phyloP scores from a whole-genome alignment of 2,329 filamentous ascomycete genomes.

The Hypoxylon sp. region DNA sequence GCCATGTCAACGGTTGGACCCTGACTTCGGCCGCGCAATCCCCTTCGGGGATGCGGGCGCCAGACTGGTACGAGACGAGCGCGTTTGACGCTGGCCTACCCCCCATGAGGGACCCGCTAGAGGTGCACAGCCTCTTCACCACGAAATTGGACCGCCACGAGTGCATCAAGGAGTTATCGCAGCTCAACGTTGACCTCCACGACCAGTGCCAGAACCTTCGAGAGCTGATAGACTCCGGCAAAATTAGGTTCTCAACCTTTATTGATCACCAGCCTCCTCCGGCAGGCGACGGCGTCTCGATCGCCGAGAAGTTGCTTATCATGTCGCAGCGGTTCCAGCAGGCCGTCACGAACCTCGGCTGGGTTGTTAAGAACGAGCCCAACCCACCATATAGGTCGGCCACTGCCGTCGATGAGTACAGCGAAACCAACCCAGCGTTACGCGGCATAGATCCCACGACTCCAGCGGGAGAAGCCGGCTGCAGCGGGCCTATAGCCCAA shows the following conservation, averaged over 20 bases:
- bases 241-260: constrained; percentile 23
- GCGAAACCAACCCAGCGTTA: constrained; percentile 2
- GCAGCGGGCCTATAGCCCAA: not conserved
- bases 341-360: constrained; percentile 24
- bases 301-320: constrained; percentile 30
- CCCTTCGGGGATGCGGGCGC: not conserved
- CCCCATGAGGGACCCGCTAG: constrained; percentile 16
- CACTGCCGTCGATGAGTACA: not conserved
- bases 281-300: constrained; percentile 22
- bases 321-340: constrained; percentile 32
- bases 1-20: not conserved
- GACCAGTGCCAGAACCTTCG: constrained; percentile 6
- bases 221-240: not conserved
- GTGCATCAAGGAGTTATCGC: constrained; percentile 33
- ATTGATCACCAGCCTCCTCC: constrained; percentile 12
- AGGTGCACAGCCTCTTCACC: constrained; percentile 24
- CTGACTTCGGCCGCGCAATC: not conserved
- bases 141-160: constrained; percentile 27
- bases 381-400: not conserved
- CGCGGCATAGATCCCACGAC: not conserved
- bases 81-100: not conserved
- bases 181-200: constrained; percentile 34
- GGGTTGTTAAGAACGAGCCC: constrained; percentile 29
- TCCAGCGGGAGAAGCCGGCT: not conserved
- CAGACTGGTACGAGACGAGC: constrained; percentile 17